Evolutionary conservation across 352 stramenopile species (phyloP), one percentile per base, ranked within the genome.

Genomic region (Albugo laibachii): DNA sequence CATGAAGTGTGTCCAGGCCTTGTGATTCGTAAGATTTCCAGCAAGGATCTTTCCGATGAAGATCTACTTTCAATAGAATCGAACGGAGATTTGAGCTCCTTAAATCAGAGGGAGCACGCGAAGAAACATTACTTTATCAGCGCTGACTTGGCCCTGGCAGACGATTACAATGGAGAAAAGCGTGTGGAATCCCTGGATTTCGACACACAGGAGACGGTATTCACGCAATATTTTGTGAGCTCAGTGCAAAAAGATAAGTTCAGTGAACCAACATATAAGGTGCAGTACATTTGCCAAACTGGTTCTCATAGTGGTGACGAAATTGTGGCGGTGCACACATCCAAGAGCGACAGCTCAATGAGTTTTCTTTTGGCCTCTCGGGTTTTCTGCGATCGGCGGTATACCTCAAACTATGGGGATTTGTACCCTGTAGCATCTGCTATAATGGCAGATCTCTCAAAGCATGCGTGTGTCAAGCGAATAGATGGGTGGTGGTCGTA

Each of bases 401-500:
- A 79, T 49, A 57, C 63, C 13, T 65, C 76, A 40, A 41, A n/a
- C 13, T 55, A 54, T 13, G 57, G 70, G 35, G 65, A 69, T 6
- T 57, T 62, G 46, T 64, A 76, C 39, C 68, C 66, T 0, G 69
- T 85, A 12, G 54, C 48, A 2, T 70, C 61, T 40, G 50, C 86
- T 44, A 49, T 85, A 41, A 57, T 62, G 40, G 74, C 77, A 0
- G 44, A 84, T 20, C 52, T 55, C 8, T 61, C 69, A 24, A 42
- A 57, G 1, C 58, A 61, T 16, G 79, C 68, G 38, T 89, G 77
- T 51, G 56, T 86, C 18, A 86, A 80, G 47, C 61, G 73, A 15
- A 86, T 76, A 35, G 77, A 89, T 61, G 73, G 76, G 14, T 84
- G 72, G 72, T 83, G 72, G 77, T 83, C 77, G 10, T 86, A 86